Evolutionary conservation across 2,329 filamentous ascomycete species (phyloP).

Genomic region (Xylariales sp.): DNA sequence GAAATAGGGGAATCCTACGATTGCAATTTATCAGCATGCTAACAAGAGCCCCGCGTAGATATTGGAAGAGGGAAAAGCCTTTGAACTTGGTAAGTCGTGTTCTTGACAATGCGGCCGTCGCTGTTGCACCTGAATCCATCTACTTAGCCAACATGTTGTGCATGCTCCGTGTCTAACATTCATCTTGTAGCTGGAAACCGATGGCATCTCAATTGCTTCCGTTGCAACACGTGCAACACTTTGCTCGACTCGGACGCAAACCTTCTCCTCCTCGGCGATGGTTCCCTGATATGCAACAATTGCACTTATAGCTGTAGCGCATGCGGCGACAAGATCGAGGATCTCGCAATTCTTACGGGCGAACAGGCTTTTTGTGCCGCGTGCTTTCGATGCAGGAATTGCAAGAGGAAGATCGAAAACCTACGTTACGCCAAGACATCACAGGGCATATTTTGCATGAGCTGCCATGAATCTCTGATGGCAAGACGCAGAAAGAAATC

Average conservation of each 20-base stretch:
- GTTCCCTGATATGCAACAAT: slow-evolving; percentile 98
- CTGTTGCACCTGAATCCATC: slow-evolving; percentile 7
- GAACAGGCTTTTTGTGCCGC: slow-evolving; percentile 98
- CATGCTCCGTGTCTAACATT: slow-evolving; percentile 40
- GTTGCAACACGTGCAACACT: slow-evolving; percentile 94
- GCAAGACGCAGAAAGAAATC: slow-evolving; percentile 88
- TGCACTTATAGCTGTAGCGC: slow-evolving; percentile 99
- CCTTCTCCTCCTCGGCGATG: slow-evolving; percentile 94
- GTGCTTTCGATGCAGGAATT: slow-evolving; percentile 97
- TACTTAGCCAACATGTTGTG: not conserved
- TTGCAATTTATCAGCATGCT: slow-evolving; percentile 34
- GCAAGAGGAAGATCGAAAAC: slow-evolving; percentile 99
- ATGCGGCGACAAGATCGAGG: slow-evolving; percentile 97
- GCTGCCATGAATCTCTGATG: slow-evolving; percentile 97
- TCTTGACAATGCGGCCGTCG: not conserved
- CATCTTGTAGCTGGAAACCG: slow-evolving; percentile 81
- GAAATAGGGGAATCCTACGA: not conserved
- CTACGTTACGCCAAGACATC: slow-evolving; percentile 96
- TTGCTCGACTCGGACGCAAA: slow-evolving; percentile 98
- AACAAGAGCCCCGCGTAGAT: slow-evolving; percentile 69
- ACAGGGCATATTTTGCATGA: slow-evolving; percentile 99
- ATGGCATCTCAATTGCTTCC: slow-evolving; percentile 99
- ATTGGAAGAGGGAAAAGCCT: slow-evolving; percentile 97
- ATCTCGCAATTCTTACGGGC: slow-evolving; percentile 94
- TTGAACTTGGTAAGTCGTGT: slow-evolving; percentile 82